These are phyloP conservation scores for Sporobolomyces phaffii DNA, from an alignment of 768 basidiomycete genomes.

Conservation along the genomic window DNA sequence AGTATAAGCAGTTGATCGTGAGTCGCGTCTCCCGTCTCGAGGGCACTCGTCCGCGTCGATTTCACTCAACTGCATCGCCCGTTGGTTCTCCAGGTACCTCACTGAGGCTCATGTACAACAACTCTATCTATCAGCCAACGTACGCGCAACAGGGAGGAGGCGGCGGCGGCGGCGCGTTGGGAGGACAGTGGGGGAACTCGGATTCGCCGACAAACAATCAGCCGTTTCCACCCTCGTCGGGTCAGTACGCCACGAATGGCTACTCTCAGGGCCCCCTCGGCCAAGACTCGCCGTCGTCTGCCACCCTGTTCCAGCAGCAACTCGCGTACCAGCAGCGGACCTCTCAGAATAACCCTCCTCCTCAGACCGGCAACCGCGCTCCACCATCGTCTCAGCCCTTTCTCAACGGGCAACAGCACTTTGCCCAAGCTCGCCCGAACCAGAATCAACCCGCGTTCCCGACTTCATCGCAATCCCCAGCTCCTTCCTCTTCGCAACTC, in stretches of 20 bases:
- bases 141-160: neutral
- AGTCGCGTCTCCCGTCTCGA: too few species aligned
- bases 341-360: neutral
- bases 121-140: neutral
- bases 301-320: neutral
- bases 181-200: neutral
- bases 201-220: neutral
- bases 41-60: too few species aligned
- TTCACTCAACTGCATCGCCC: neutral
- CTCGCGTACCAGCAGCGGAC: conserved; percentile 6
- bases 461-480: neutral
- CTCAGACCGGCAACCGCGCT: neutral
- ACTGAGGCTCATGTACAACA: neutral
- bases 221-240: neutral
- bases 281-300: too few species aligned
- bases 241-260: neutral
- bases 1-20: too few species aligned
- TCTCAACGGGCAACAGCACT: conserved; percentile 5
- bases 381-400: conserved; percentile 3
- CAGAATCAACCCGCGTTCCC: neutral
- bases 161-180: neutral
- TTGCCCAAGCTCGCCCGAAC: neutral
- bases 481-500: neutral
- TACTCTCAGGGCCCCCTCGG: neutral
- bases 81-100: neutral